Evolutionary conservation across 2,329 filamentous ascomycete species (phyloP), one percentile per base, ranked within the genome.

Genomic region (Byssothecium circinans): DNA sequence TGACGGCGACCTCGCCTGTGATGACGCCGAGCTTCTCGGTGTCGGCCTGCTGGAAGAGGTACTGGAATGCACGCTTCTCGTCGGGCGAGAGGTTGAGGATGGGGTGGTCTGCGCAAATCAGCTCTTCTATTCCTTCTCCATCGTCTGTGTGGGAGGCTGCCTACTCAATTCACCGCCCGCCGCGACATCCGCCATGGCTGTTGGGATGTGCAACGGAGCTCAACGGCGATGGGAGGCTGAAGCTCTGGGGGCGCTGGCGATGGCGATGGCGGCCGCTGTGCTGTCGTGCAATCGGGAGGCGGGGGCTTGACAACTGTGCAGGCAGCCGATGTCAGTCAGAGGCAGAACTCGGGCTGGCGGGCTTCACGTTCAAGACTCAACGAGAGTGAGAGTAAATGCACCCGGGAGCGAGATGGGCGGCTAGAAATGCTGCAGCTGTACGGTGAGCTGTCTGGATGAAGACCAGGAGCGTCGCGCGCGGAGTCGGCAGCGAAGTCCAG

Each of bases 1-100:
- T 89, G 71, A 99, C 91, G 49, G 94, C 94, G 52, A 95, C 82
- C 74, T 99, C 94, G 72, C 94, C 94, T 15, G 94, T 96, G 27
- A 99, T 89, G 56, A 97, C 91, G 46, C 91, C 91, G 48, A 96
- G 86, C 68, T 84, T 88, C 62, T 96, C 94, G 50, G 87, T 88
- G 74, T 99, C 94, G 58, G 94, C 94, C 64, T 91, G 87, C 71
- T 88, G 85, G 75, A 99, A 96, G 54, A 99, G 85, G 73, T 94
- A 90, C 61, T 88, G 89, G 73, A 95, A 99, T 50, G 89, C 84
- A 72, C 90, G 88, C 77, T 95, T 96, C 81, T 99, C 94, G 60
- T 97, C 91, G 40, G 88, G 76, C 23, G 85, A 89, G 57, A 97
- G 83, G 76, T 96, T 95, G 61, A 95, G 82, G 72, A 86, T 87